Conservation (phyloP, 805 yeast species). For the Deakozyma indianensis region DNA sequence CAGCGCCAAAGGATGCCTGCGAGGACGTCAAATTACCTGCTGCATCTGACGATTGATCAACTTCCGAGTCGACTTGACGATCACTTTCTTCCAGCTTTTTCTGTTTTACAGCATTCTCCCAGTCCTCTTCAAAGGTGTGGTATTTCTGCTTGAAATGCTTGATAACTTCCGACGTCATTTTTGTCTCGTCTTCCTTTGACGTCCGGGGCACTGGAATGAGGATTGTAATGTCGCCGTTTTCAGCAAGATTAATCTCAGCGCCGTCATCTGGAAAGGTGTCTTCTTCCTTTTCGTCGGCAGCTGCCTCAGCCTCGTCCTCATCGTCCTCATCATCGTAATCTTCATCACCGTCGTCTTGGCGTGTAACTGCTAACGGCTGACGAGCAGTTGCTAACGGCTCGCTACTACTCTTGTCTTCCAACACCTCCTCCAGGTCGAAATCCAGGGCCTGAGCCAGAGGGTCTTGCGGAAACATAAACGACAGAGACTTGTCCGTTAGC, state of each 20-base stretch:
- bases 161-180: constrained; percentile 8
- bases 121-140: constrained; percentile 53
- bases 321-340: constrained; percentile 22
- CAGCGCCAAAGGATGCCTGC: constrained; percentile 49
- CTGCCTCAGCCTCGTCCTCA: constrained; percentile 16
- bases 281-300: constrained; percentile 9
- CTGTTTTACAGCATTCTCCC: constrained; percentile 61
- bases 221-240: constrained; percentile 7
- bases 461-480: constrained; percentile 14
- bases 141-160: constrained; percentile 41
- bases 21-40: constrained; percentile 8
- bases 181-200: constrained; percentile 7
- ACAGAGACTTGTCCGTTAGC: constrained; percentile 24
- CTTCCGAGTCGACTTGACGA: constrained; percentile 34
- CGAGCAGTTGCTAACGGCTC: background rate
- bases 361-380: constrained; percentile 2
- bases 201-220: constrained; percentile 5
- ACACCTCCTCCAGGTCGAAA: constrained; percentile 10
- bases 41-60: constrained; percentile 9
- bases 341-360: constrained; percentile 20
- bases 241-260: constrained; percentile 13
- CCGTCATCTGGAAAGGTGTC: constrained; percentile 19
- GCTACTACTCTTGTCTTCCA: constrained; percentile 3
- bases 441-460: constrained; percentile 9
- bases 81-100: constrained; percentile 70